Base-by-base conservation (phyloP, 2,329 filamentous ascomycete species). In the Niveomyces coronatus region DNA sequence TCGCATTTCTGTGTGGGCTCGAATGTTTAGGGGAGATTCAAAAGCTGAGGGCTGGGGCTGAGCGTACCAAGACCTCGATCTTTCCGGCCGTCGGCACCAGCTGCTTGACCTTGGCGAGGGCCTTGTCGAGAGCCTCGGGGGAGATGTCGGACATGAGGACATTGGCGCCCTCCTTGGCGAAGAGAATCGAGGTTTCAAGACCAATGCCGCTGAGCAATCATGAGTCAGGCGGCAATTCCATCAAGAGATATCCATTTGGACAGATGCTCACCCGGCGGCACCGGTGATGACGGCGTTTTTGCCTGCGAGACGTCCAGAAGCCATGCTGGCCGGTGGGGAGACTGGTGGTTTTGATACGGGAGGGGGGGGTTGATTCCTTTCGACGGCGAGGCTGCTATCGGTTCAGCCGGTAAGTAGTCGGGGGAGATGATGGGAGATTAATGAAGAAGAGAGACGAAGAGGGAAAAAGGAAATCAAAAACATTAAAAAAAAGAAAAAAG, bases 91-190 rank as follows among this genome's bases (percentile, higher is more conserved):
- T 55, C 17, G 83, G 82, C 8, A 85, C 76, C 13, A 87, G 65
- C 55, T 84, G 71, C 55, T 82, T 76, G 28, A 91, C 72, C 60
- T 86, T 94, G 43, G 74, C 73, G 27, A 80, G 58, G 20, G 85
- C 86, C 56, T 79, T 85, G 42, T 83, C 80, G 27, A 94, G 75
- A 2, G 85, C 85, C 5, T 79, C 76, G 31, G 70, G 74, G 4
- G 85, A 89, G 49, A 94, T 85, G 55, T 95, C 88, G 44, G 82
- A 75, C 76, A 95, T 79, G 47, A 94, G 67, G 40, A 95, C 77
- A 45, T 75, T 82, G 53, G 86, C 88, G 45, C 87, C 88, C 67
- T 95, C 88, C 47, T 82, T 82, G 43, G 80, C 82, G 55, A 95
- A 94, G 42, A 94, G 82, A 49, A 95, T 88, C 40, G 75, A 76